Percentiles rank a stretch among this genome's conserved stretches.
These are phyloP conservation scores for Vitis rupestris DNA, from an alignment of 164 flowering plant species.

Conservation along the genomic window DNA sequence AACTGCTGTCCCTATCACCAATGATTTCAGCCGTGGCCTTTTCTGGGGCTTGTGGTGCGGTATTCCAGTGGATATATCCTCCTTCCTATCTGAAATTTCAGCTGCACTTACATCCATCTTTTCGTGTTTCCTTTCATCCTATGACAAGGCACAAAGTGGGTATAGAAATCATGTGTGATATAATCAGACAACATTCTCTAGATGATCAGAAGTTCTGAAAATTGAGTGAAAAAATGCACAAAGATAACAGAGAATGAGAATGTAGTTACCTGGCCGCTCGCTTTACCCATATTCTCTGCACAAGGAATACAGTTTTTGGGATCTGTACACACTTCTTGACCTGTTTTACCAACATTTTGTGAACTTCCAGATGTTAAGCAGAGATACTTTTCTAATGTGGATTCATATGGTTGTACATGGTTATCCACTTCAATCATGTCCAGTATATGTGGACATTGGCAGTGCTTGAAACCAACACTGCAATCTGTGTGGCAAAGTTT, in stretches of 20 bases:
- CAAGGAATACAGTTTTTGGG: background rate
- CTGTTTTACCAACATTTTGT: background rate
- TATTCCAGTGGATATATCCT: background rate
- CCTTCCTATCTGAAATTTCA: constrained; percentile 8
- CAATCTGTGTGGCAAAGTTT: background rate
- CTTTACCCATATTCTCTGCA: constrained; percentile 11
- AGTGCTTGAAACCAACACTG: background rate
- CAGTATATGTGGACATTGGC: background rate
- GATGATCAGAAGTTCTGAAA: background rate
- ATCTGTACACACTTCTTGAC: constrained; percentile 1
- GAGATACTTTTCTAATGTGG: background rate
- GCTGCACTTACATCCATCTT: background rate
- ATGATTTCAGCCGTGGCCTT: constrained; percentile 29
- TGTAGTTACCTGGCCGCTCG: background rate
- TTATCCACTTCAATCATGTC: background rate
- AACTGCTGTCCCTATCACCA: constrained; percentile 44
- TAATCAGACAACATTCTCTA: background rate
- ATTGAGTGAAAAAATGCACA: background rate
- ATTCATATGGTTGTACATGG: background rate
- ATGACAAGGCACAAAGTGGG: background rate
- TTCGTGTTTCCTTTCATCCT: constrained; percentile 19
- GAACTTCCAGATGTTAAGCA: constrained; percentile 1
- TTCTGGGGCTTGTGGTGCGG: constrained; percentile 13
- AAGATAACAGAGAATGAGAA: background rate
- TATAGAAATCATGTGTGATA: background rate